Evolutionary conservation across 441 rosid species (phyloP).

Genomic region (Pelargonium hybrid): DNA sequence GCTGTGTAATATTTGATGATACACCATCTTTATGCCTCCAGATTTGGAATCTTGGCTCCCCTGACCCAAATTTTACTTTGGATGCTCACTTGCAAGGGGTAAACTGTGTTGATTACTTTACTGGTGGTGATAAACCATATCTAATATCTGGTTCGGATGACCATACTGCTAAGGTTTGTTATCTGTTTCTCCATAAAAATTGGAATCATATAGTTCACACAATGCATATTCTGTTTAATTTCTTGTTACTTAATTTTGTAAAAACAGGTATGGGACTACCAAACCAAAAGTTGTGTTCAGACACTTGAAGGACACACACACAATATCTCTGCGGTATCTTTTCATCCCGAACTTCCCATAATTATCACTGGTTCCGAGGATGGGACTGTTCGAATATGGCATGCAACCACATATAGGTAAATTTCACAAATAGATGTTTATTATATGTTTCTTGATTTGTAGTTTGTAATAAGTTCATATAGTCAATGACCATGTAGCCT

Average conservation of each 20-base stretch:
- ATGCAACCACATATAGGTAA: conserved; percentile 53
- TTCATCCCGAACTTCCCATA: conserved; percentile 66
- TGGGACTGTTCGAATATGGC: conserved; percentile 66
- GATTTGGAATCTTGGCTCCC: conserved; percentile 96
- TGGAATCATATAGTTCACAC: not conserved
- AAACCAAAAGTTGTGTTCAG: conserved; percentile 52
- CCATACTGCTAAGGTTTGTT: conserved; percentile 77
- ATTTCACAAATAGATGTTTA: not conserved
- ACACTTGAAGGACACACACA: conserved; percentile 65
- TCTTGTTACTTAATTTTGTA: conserved; percentile 9
- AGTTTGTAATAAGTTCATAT: not conserved
- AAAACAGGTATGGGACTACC: conserved; percentile 57
- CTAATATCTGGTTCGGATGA: conserved; percentile 89
- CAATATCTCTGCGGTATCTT: conserved; percentile 57
- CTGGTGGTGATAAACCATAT: conserved; percentile 84
- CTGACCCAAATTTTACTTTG: conserved; percentile 83
- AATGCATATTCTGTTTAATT: not conserved
- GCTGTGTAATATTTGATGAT: not conserved
- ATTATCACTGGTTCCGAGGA: conserved; percentile 76
- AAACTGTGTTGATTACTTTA: conserved; percentile 82
- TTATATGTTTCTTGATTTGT: not conserved
- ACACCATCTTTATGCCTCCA: conserved; percentile 20
- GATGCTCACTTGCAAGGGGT: conserved; percentile 94
- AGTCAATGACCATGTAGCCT: not conserved
- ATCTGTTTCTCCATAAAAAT: conserved; percentile 10